Evolutionary conservation across 805 yeast genomes (phyloP), one percentile per base, ranked within the genome.

Genomic region (Candida argentea): DNA sequence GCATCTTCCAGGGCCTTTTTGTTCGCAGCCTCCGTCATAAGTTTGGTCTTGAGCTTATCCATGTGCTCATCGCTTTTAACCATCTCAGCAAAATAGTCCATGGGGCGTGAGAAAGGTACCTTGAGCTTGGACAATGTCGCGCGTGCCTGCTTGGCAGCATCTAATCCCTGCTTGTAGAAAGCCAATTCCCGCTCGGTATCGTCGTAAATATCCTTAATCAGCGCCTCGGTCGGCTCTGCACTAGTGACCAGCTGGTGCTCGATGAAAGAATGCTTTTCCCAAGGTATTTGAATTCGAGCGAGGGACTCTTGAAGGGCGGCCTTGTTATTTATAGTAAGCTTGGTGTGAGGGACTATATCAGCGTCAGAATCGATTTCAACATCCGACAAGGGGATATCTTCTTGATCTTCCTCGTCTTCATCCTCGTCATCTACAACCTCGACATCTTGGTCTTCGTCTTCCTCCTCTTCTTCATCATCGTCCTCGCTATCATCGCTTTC

Each of bases 21-120:
- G 52, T 79, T 81, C 32, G 78, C 67, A 17, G 79, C 80, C 52
- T 85, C 95, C 38, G 73, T 69, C 24, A 86, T 66, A 43, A 89
- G 67, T 57, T 83, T 85, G 46, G 65, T 61, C 66, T 84, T 86
- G 49, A 91, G 70, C 57, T 75, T 83, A 48, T 85, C 95, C 98
- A 91, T 91, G 57, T 91, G 99, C 54, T 85, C 95, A 55, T 91
- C 98, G 30, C 87, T 78, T 63, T 91, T 91, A 35, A 86, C 83
- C 98, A 91, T 91, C 59, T 91, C 98, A 12, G 98, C 99, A 61
- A 91, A 91, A 55, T 84, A 91, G 52, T 91, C 98, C 46, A 73
- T 61, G 20, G 99, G 99, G 55, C 98, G 74, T 16, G 93, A 67
- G 53, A 91, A 91, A 35, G 95, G 85, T 18, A 89, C 75, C 48